Evolutionary conservation across 352 stramenopile genomes (phyloP).

Genomic region (Globisporangium parvum): DNA sequence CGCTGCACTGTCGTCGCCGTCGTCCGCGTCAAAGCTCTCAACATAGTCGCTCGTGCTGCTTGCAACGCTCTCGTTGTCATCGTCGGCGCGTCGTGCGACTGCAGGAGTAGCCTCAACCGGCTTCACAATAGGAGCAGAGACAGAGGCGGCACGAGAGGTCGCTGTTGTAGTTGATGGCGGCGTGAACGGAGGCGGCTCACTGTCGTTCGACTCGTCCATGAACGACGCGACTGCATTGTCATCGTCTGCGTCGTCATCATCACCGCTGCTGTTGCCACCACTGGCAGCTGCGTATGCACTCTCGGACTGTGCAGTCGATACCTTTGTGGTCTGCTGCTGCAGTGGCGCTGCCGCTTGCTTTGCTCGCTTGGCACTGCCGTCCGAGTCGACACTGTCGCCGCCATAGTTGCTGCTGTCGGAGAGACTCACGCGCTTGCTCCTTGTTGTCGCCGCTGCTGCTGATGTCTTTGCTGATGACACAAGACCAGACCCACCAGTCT

Average conservation of each 20-base stretch:
- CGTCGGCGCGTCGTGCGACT: background rate
- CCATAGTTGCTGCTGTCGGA: conserved; percentile 11
- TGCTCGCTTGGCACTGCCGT: background rate
- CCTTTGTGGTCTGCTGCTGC: background rate
- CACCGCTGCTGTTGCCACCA: conserved; percentile 3
- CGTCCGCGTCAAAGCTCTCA: conserved; percentile 11
- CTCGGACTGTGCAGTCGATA: background rate
- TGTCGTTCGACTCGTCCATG: conserved; percentile 14
- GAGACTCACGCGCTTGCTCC: conserved; percentile 2
- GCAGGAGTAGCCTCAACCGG: background rate
- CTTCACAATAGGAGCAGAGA: background rate
- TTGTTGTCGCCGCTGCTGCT: no score
- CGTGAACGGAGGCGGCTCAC: conserved; percentile 11
- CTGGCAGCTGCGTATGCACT: background rate
- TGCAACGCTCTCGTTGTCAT: conserved; percentile 18
- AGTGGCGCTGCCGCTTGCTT: no score
- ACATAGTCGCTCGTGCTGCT: conserved; percentile 26
- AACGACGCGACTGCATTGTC: conserved; percentile 12
- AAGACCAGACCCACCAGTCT: background rate
- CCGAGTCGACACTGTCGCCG: background rate
- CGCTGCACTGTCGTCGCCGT: background rate
- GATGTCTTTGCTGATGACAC: background rate
- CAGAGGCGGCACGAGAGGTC: no score
- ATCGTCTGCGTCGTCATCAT: conserved; percentile 11
- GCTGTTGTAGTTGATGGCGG: background rate